A percentile compares a stretch with the other conserved stretches of the same genome.
Conservation (phyloP, 2,329 filamentous ascomycete species). For the Diaporthe sp. region DNA sequence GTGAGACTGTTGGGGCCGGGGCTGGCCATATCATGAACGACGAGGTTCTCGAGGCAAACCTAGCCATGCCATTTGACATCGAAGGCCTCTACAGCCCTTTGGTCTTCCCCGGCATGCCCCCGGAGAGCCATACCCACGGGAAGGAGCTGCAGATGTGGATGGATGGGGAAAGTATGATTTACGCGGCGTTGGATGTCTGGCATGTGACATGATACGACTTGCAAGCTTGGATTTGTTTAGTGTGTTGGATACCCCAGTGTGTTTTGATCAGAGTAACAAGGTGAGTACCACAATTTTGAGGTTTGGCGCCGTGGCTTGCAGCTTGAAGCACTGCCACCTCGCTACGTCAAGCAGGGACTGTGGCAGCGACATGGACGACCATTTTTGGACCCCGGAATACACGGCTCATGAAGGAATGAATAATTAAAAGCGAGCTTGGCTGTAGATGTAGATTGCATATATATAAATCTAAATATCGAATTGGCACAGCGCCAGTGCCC, state of each 20-base stretch:
- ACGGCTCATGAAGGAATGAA: neutral
- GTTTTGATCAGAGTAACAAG: neutral
- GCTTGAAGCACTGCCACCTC: too few species aligned
- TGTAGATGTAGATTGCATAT: slow-evolving; percentile 15
- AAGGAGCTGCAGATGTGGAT: slow-evolving; percentile 39
- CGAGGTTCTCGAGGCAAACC: slow-evolving; percentile 36
- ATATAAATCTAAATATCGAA: neutral
- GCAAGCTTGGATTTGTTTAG: neutral
- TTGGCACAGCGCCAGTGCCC: neutral
- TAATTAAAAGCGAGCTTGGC: neutral
- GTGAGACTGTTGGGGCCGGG: neutral
- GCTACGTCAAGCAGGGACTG: neutral
- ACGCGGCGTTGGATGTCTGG: slow-evolving; percentile 25
- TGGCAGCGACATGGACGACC: neutral
- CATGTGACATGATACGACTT: slow-evolving; percentile 22
- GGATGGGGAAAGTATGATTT: slow-evolving; percentile 23
- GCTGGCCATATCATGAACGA: slow-evolving; percentile 19
- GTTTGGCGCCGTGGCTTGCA: neutral
- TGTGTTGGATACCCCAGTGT: slow-evolving; percentile 25
- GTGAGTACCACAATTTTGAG: too few species aligned
- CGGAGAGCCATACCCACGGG: slow-evolving; percentile 29
- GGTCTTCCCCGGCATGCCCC: neutral
- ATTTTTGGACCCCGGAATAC: neutral
- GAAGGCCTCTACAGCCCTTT: slow-evolving; percentile 21
- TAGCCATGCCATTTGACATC: slow-evolving; percentile 32